These are phyloP conservation scores for Kodamaea lidongshanica DNA, from an alignment of 805 yeast genomes.

Conservation along the genomic window DNA sequence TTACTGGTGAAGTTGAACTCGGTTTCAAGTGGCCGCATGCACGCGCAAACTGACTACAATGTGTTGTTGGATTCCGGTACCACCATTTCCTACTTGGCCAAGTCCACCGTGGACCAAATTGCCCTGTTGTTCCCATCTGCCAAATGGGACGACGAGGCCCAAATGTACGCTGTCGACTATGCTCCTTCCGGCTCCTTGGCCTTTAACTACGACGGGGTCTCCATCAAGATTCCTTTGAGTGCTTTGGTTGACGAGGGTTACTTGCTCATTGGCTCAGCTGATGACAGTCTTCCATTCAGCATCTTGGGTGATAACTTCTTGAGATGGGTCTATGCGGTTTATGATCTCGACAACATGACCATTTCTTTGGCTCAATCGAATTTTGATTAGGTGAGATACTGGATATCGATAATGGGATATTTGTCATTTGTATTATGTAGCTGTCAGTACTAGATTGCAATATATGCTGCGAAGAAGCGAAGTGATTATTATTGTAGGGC, in stretches of 20 bases:
- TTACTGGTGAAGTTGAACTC: constrained; percentile 4
- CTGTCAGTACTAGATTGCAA: too few relatives aligned
- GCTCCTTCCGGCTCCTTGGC: constrained; percentile 1
- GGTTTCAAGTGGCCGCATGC: neutral
- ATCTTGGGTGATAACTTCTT: constrained; percentile 26
- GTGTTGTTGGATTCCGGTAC: constrained; percentile 9
- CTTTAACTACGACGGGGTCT: neutral
- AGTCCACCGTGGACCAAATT: constrained; percentile 3
- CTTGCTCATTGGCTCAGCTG: neutral
- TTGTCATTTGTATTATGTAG: too few relatives aligned
- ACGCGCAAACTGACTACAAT: constrained; percentile 1
- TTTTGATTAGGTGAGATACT: too few relatives aligned
- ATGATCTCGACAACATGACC: constrained; percentile 30
- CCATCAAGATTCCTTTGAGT: too few relatives aligned
- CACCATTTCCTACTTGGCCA: constrained; percentile 7
- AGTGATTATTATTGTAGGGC: too few relatives aligned
- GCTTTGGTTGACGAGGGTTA: neutral
- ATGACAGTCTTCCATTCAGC: neutral
- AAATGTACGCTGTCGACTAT: too few relatives aligned
- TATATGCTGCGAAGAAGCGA: too few relatives aligned
- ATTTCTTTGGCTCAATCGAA: constrained; percentile 40
- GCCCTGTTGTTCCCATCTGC: constrained; percentile 3
- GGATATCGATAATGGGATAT: too few relatives aligned
- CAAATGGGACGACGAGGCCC: neutral
- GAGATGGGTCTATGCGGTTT: constrained; percentile 22